Evolutionary conservation across 352 stramenopile species (phyloP), one percentile per base, ranked within the genome.

Genomic region (Aphanomyces astaci): DNA sequence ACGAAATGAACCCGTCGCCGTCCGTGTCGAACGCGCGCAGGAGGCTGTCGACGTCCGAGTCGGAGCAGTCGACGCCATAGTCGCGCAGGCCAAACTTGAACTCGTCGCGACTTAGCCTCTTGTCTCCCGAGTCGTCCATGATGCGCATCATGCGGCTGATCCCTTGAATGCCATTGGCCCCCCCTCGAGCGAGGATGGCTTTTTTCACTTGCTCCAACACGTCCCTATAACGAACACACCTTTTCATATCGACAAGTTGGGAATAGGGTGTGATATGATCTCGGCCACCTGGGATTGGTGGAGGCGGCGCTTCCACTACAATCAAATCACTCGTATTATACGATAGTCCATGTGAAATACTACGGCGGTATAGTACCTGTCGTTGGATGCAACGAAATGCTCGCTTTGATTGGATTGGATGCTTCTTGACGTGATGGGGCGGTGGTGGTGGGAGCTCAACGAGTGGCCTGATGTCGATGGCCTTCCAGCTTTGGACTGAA

Each of bases 51-150:
- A 84, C 28, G 46, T 89, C 79, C 17, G 57, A 24, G 0, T 71
- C 30, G 7, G 56, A 77, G 2, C 81, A 54, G 64, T 89, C 81
- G 9, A 89, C 66, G 3, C 79, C 79, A 24, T 87, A 40, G 28
- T 88, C 79, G 4, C 81, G 74, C 1, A 89, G 70, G 1, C 74
- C 78, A 72, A 86, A 80, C 60, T 81, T 85, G 13, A 94, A 63
- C 52, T 92, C 82, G 27, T 86, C 76, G 1, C 71, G 43, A 7
- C 70, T 79, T 43, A 94, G 69, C 3, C 39, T 32, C 3, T 72
- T 72, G 10, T 86, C 79, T 3, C 78, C 74, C 7, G 79, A 76
- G 10, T 76, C 71, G 63, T 80, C 76, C 55, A 88, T 72, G n/a
- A 80, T 59, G 3, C 68, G 75, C 19, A 88, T 66, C 30, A 80